Evolutionary conservation across 306 rosid species (phyloP).

Genomic region (peach (Prunus persica)): DNA sequence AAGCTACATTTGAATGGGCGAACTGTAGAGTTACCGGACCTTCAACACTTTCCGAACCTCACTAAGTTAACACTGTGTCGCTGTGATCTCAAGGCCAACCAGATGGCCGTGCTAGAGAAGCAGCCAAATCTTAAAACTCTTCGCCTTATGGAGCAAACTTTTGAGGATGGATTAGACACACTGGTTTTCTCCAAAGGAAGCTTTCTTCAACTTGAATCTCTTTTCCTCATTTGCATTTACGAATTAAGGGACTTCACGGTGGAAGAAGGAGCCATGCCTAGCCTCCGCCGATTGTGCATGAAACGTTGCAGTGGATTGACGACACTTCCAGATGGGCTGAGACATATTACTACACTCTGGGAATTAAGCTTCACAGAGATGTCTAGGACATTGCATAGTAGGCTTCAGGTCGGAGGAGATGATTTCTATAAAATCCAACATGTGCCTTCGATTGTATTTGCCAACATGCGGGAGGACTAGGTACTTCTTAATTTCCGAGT

Average conservation of each 20-base stretch:
- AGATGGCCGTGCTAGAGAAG: conserved; percentile 42
- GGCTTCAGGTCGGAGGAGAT: not conserved
- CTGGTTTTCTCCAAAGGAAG: conserved; percentile 35
- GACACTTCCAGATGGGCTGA: conserved; percentile 27
- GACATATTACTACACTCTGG: not conserved
- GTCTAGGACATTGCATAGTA: not conserved
- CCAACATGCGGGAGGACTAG: not conserved
- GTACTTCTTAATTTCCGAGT: not conserved
- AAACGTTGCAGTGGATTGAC: conserved; percentile 28
- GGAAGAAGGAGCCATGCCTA: conserved; percentile 38
- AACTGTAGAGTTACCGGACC: conserved; percentile 10
- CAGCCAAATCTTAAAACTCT: conserved; percentile 41
- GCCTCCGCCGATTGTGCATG: conserved; percentile 26
- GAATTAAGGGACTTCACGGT: conserved; percentile 44
- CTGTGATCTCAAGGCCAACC: conserved; percentile 37
- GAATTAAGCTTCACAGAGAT: not conserved
- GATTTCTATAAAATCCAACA: not conserved
- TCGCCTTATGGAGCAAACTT: conserved; percentile 20
- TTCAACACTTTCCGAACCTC: conserved; percentile 25
- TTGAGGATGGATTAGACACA: conserved; percentile 25
- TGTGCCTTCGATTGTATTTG: not conserved
- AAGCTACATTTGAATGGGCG: not conserved
- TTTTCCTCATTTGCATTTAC: conserved; percentile 30
- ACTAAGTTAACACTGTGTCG: conserved; percentile 41
- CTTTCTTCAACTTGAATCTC: conserved; percentile 41